These are phyloP conservation scores for Myochromella boudieri DNA, from an alignment of 768 basidiomycete genomes.

Conservation along the genomic window DNA sequence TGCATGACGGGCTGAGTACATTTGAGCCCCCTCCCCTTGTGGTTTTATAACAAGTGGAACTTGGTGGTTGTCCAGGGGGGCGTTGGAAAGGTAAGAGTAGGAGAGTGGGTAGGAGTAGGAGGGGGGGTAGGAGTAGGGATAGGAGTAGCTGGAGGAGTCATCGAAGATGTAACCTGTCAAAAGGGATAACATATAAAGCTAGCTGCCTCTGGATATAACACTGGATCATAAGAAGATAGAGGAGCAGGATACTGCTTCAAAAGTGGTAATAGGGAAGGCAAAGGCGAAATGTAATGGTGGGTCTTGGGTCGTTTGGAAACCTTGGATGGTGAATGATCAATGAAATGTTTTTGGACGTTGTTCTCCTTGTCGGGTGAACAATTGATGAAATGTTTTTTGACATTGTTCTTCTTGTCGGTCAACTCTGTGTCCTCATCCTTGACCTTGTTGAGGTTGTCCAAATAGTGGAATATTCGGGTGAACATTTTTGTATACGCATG, in stretches of 20 bases:
- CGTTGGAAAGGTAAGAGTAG: too few relatives aligned
- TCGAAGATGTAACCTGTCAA: constrained; percentile 19
- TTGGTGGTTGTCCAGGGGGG: not conserved
- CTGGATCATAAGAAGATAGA: constrained; percentile 32
- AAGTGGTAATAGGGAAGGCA: constrained; percentile 20
- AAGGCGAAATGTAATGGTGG: not conserved
- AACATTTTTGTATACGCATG: not conserved
- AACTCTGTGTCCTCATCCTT: constrained; percentile 13
- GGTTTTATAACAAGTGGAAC: constrained; percentile 14
- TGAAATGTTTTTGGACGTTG: too few relatives aligned
- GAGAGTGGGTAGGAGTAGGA: too few relatives aligned
- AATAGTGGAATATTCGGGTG: constrained; percentile 6
- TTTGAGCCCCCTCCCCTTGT: constrained; percentile 23
- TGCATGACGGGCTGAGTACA: constrained; percentile 32
- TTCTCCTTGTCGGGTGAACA: too few relatives aligned
- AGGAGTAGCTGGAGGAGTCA: constrained; percentile 3
- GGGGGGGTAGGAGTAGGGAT: constrained; percentile 5
- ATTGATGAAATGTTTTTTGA: too few relatives aligned
- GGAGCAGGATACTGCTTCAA: constrained; percentile 37
- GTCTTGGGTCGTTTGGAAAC: not conserved
- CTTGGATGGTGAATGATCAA: too few relatives aligned
- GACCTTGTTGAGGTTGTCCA: constrained; percentile 15
- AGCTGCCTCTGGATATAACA: constrained; percentile 35
- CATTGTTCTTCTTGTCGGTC: too few relatives aligned
- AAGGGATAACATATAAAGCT: constrained; percentile 28